Conservation (phyloP, 1,284 basidiomycete species). For the Sporisorium iseilematis-ciliati region DNA sequence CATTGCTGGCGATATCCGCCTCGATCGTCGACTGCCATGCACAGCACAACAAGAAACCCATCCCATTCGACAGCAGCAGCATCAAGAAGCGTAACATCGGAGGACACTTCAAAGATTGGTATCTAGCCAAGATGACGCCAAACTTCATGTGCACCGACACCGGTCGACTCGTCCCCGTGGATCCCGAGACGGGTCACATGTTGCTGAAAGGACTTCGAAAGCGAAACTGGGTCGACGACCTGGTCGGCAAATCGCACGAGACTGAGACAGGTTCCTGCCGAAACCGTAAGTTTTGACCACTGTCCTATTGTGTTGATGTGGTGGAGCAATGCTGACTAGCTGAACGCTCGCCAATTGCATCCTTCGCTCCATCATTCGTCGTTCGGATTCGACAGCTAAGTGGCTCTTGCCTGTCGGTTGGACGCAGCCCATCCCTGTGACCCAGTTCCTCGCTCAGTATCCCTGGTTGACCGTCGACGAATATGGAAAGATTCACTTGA, state of each 20-base stretch:
- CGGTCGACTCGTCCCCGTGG: slow-evolving; percentile 37
- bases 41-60: slow-evolving; percentile 6
- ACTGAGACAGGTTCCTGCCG: slow-evolving; percentile 32
- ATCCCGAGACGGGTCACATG: slow-evolving; percentile 45
- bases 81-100: slow-evolving; percentile 36
- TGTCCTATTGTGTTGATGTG: neutral
- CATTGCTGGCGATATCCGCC: neutral
- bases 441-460: slow-evolving; percentile 47
- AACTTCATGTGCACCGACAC: slow-evolving; percentile 48
- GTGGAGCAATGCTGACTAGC: neutral
- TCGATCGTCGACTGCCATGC: slow-evolving; percentile 1
- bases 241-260: slow-evolving; percentile 11
- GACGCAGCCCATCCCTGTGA: slow-evolving; percentile 45
- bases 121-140: slow-evolving; percentile 21
- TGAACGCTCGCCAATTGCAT: neutral
- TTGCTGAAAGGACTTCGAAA: slow-evolving; percentile 29
- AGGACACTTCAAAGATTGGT: slow-evolving; percentile 41
- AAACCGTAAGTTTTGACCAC: slow-evolving; percentile 22
- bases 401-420: slow-evolving; percentile 37
- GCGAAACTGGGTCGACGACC: slow-evolving; percentile 19
- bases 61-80: slow-evolving; percentile 1
- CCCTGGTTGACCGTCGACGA: slow-evolving; percentile 36
- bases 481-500: slow-evolving; percentile 23
- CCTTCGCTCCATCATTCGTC: neutral
- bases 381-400: slow-evolving; percentile 14